These are phyloP conservation scores for Coelastrella sp. DNA, from an alignment of 139 green algal genomes.

Conservation along the genomic window DNA sequence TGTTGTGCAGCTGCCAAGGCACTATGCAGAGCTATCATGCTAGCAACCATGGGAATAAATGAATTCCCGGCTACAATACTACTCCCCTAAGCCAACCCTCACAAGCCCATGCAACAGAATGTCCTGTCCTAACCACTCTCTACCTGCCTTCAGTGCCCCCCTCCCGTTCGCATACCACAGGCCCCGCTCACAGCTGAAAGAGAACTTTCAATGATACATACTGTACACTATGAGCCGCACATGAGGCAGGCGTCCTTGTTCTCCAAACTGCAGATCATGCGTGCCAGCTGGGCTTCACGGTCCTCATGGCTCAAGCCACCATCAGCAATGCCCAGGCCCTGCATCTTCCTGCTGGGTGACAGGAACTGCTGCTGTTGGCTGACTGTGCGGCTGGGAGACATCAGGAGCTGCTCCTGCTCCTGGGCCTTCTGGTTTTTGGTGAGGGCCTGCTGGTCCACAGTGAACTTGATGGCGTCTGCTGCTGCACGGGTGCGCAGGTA, in stretches of 20 bases:
- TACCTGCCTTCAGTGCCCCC: too few species aligned
- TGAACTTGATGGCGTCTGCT: conserved; percentile 99
- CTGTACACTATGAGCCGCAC: conserved; percentile 64
- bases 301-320: conserved; percentile 44
- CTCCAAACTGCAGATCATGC: conserved; percentile 94
- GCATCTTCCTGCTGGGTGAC: conserved; percentile 25
- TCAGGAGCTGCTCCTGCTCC: neutral
- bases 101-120: too few species aligned
- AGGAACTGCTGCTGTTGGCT: neutral
- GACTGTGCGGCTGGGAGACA: conserved; percentile 34
- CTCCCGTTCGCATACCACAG: neutral
- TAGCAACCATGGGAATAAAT: too few species aligned
- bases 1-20: too few species aligned
- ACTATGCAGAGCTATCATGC: too few species aligned
- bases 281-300: conserved; percentile 80
- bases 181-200: neutral
- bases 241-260: conserved; percentile 98
- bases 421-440: conserved; percentile 50
- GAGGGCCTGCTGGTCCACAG: conserved; percentile 89
- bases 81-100: too few species aligned
- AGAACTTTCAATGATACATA: too few species aligned
- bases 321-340: conserved; percentile 49
- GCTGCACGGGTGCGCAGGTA: conserved; percentile 94
- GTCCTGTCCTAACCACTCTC: too few species aligned
- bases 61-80: too few species aligned